A percentile compares a stretch with the other conserved stretches of the same genome.
phyloP scores from a whole-genome alignment of 169 alveolate species.

The Neospora caninum region DNA sequence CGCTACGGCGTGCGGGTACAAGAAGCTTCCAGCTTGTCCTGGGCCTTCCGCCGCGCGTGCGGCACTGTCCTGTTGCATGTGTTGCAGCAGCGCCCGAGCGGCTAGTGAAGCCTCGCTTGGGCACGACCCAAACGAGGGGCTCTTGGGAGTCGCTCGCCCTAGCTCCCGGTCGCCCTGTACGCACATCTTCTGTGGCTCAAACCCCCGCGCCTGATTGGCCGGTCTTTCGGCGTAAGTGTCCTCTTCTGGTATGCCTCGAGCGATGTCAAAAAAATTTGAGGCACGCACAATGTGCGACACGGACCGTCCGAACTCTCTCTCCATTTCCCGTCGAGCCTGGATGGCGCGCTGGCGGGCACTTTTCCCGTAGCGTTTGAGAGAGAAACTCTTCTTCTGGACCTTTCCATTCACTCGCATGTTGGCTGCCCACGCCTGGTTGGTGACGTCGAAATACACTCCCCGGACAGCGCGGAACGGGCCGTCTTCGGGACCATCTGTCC shows the following conservation, averaged over 20 bases:
- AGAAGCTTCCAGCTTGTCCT: neutral
- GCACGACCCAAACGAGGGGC: neutral
- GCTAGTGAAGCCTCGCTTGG: neutral
- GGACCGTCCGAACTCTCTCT: neutral
- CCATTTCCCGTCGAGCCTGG: conserved; percentile 24
- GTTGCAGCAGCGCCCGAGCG: neutral
- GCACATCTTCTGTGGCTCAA: neutral
- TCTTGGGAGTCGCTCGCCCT: neutral
- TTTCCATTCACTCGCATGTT: conserved; percentile 14
- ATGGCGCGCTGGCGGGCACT: conserved; percentile 18
- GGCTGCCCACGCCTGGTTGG: conserved; percentile 40
- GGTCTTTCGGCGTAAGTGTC: neutral
- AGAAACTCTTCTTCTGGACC: conserved; percentile 30
- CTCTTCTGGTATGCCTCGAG: neutral
- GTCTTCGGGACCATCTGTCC: too few relatives aligned
- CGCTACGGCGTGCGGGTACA: neutral
- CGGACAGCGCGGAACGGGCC: neutral
- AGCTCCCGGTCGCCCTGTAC: neutral
- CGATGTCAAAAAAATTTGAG: neutral
- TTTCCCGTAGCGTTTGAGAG: conserved; percentile 5
- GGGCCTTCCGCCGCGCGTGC: neutral
- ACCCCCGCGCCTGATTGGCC: neutral
- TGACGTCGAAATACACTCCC: conserved; percentile 32
- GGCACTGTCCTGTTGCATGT: neutral
- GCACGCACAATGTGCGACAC: neutral